Conservation (phyloP, 495 filamentous ascomycete species). For the Aspergillus heteromorphus region DNA sequence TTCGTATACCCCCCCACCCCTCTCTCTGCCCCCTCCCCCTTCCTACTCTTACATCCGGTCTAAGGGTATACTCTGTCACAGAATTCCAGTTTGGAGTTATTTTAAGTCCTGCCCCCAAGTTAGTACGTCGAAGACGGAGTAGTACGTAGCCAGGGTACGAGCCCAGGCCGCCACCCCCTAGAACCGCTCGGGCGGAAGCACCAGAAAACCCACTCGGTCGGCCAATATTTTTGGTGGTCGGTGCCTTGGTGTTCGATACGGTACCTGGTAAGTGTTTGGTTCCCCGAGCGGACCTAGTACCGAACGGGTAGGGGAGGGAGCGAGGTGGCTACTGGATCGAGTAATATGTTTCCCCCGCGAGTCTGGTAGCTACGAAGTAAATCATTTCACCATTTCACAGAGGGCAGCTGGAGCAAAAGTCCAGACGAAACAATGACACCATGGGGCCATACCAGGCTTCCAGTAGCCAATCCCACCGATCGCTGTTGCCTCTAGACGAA, state of each 20-base stretch:
- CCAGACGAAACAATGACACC: not conserved
- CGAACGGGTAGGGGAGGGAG: not conserved
- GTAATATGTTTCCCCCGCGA: not conserved
- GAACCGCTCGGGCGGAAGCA: constrained; percentile 31
- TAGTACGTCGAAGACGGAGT: not conserved
- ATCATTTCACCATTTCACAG: too few species aligned
- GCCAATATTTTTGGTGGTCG: constrained; percentile 15
- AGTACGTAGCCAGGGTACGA: not conserved
- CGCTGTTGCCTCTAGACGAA: not conserved
- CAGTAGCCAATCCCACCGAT: too few species aligned
- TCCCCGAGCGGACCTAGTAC: constrained; percentile 4
- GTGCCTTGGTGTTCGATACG: constrained; percentile 11
- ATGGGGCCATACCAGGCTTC: too few species aligned
- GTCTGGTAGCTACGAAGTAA: not conserved
- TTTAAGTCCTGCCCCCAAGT: constrained; percentile 2
- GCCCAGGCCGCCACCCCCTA: constrained; percentile 34
- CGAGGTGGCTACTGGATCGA: not conserved
- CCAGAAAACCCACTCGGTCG: constrained; percentile 19
- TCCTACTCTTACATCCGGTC: not conserved
- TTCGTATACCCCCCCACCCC: not conserved
- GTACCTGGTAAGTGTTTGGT: constrained; percentile 16
- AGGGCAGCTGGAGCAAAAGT: too few species aligned
- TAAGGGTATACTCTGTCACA: not conserved
- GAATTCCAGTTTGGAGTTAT: constrained; percentile 7
- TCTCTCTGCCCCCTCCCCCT: not conserved